These are phyloP conservation scores for Dimargaris verticillata DNA, from an alignment of 192 early-diverging fungal genomes.

Conservation along the genomic window DNA sequence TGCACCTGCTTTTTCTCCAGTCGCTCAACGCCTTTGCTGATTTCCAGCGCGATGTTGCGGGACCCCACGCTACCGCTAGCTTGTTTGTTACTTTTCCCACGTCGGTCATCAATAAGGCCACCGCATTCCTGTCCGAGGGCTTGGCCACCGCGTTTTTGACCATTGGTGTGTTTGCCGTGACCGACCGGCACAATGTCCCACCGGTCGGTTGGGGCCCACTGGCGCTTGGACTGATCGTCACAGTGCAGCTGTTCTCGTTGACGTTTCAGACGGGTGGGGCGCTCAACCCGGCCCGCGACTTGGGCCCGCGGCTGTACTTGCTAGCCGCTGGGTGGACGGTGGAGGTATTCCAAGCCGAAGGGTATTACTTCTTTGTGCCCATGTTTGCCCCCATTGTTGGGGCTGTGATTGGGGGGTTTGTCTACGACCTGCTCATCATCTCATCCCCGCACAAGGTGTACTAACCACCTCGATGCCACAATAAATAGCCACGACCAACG, in stretches of 20 bases:
- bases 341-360: constrained; percentile 43
- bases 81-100: constrained; percentile 11
- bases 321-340: constrained; percentile 36
- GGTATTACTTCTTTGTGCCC: constrained; percentile 59
- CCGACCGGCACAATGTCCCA: constrained; percentile 9
- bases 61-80: constrained; percentile 4
- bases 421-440: constrained; percentile 41
- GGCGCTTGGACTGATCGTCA: neutral
- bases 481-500: too few species aligned
- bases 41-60: neutral
- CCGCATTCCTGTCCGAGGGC: constrained; percentile 11
- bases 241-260: neutral
- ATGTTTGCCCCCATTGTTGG: constrained; percentile 50
- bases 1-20: constrained; percentile 6
- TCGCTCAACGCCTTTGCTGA: constrained; percentile 6
- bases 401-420: constrained; percentile 33
- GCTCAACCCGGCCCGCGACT: constrained; percentile 17
- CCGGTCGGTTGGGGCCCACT: neutral
- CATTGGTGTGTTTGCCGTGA: neutral
- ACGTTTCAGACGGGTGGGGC: constrained; percentile 6
- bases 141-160: constrained; percentile 9
- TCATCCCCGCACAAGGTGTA: constrained; percentile 4
- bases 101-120: neutral
- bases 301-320: constrained; percentile 13
- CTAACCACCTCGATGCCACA: too few species aligned